Evolutionary conservation across 164 flowering plant species (phyloP), one percentile per base, ranked within the genome.

Genomic region (Akebia trifoliata): DNA sequence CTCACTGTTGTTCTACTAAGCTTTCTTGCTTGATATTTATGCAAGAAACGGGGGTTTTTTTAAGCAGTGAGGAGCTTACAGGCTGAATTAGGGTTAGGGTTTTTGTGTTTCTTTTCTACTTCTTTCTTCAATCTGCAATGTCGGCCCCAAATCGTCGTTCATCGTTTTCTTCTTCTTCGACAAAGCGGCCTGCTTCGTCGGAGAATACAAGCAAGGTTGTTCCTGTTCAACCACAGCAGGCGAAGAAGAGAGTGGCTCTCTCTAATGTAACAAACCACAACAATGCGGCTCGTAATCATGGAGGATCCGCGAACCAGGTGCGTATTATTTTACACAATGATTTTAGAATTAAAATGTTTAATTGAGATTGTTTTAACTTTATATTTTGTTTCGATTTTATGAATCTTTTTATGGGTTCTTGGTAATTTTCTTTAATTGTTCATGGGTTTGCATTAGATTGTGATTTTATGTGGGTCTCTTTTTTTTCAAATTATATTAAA

Each of bases 221-320:
- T 5, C 56, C 61, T 39, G 30, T 64, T 52, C 62, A 25, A 21
- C 47, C 57, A 0, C 56, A 50, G 25, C 65, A 72, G 51, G 65
- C 63, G 4, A 72, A 67, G 75, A 72, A 67, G 37, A 59, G 75
- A 25, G 63, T 69, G 4, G 72, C 75, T 51, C 69, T 72, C 26
- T 29, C 35, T 40, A 72, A 67, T 59, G 17, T 72, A 11, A 72
- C 75, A 6, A 72, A 72, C 57, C 59, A 67, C 9, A 34, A 9
- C 38, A 54, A 49, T 36, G 53, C 55, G 40, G 30, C 36, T 31
- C 55, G 59, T 28, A 43, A 42, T n/a, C 14, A 35, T 39, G 43
- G 34, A 21, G 21, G 30, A 17, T 8, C 18, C 14, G 72, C 60
- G 54, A 45, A 45, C 37, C 63, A 57, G 72, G 72, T 68, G 5